A percentile compares a stretch with the other conserved stretches of the same genome.
phyloP scores from a whole-genome alignment of 345 rosid species.

The Schrenkiella parvula region DNA sequence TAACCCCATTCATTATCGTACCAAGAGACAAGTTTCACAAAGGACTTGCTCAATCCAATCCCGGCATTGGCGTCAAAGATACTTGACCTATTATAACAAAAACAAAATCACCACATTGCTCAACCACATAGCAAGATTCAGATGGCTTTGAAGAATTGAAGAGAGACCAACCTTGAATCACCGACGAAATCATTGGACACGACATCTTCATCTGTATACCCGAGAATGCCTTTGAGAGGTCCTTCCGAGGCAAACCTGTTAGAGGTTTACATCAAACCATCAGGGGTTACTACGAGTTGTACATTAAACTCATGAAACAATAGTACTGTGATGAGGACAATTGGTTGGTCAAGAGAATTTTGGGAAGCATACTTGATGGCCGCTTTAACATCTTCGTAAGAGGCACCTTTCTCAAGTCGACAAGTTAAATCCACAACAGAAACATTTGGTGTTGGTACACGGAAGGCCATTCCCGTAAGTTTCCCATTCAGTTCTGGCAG shows the following conservation, averaged over 20 bases:
- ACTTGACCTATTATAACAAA: conserved; percentile 61
- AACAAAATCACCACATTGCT: neutral
- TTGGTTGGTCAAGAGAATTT: neutral
- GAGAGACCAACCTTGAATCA: conserved; percentile 62
- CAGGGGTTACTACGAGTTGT: neutral
- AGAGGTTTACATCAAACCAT: conserved; percentile 1
- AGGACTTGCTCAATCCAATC: conserved; percentile 73
- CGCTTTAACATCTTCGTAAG: conserved; percentile 91
- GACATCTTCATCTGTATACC: conserved; percentile 95
- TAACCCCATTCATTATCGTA: conserved; percentile 99
- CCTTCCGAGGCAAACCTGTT: conserved; percentile 91
- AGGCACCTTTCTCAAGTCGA: conserved; percentile 89
- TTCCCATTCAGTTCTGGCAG: conserved; percentile 96
- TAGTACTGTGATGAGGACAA: neutral
- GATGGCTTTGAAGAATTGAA: neutral
- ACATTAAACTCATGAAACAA: neutral
- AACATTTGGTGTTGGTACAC: conserved; percentile 94
- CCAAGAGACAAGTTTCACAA: conserved; percentile 93
- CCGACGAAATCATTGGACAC: conserved; percentile 93
- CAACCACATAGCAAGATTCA: neutral
- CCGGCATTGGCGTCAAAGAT: conserved; percentile 99
- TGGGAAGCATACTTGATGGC: conserved; percentile 64
- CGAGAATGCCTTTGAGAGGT: conserved; percentile 84
- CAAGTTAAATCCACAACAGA: conserved; percentile 98
- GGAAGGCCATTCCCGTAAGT: conserved; percentile 99